Conservation (phyloP, 179 eudicot species). For the Heliamphora pulchella region DNA sequence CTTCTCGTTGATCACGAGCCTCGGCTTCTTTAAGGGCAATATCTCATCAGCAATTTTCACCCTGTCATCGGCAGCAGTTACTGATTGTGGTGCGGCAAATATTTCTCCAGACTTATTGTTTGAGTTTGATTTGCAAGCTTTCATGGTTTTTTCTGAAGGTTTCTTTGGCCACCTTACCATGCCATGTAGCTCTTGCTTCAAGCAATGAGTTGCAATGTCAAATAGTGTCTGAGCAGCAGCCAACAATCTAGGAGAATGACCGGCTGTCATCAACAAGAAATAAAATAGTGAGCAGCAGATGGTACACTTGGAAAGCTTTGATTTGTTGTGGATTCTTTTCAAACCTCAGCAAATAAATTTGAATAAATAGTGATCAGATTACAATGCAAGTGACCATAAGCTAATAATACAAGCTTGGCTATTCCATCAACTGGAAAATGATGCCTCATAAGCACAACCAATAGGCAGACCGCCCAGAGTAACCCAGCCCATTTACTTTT, state of each 20-base stretch:
- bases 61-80: slow-evolving; percentile 16
- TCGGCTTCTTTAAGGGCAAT: slow-evolving; percentile 49
- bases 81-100: slow-evolving; percentile 33
- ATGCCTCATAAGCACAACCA: slow-evolving; percentile 9
- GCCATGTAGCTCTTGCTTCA: slow-evolving; percentile 27
- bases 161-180: slow-evolving; percentile 49
- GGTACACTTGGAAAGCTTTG: background rate
- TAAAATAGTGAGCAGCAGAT: slow-evolving; percentile 1
- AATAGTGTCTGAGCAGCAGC: slow-evolving; percentile 72
- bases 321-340: background rate
- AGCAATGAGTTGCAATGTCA: slow-evolving; percentile 42
- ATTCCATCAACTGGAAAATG: background rate
- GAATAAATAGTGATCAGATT: background rate
- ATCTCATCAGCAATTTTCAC: slow-evolving; percentile 25
- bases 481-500: slow-evolving; percentile 6
- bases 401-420: background rate
- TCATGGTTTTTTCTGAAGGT: slow-evolving; percentile 62
- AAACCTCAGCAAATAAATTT: background rate
- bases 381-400: too few relatives aligned
- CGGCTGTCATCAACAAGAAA: slow-evolving; percentile 34
- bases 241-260: slow-evolving; percentile 43
- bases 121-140: slow-evolving; percentile 56
- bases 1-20: slow-evolving; percentile 35
- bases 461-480: background rate
- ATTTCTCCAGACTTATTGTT: slow-evolving; percentile 36